These are phyloP conservation scores for Colletotrichum acutatum DNA, from an alignment of 2,329 filamentous ascomycete species.

Conservation along the genomic window DNA sequence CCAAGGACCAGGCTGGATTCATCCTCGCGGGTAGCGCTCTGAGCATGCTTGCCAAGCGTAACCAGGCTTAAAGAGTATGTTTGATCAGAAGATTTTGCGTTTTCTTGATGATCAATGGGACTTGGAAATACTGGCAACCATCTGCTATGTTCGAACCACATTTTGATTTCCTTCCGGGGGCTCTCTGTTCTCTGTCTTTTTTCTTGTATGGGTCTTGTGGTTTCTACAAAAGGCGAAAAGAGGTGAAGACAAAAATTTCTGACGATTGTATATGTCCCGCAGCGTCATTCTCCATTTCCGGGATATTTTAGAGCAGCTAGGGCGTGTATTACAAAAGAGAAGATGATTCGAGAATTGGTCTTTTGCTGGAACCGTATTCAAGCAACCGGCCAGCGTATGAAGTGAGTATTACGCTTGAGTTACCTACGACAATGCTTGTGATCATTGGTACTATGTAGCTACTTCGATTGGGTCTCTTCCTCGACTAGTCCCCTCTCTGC, in stretches of 20 bases:
- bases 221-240: constrained; percentile 10
- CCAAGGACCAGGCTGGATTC: constrained; percentile 89
- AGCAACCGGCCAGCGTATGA: not conserved
- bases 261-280: constrained; percentile 22
- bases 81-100: not conserved
- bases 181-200: not conserved
- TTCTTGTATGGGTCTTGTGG: not conserved
- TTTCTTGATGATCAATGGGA: not conserved
- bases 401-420: not conserved
- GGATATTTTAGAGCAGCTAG: not conserved
- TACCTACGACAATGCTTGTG: not conserved
- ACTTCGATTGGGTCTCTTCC: too few species aligned
- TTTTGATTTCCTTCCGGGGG: not conserved
- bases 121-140: too few species aligned
- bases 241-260: constrained; percentile 17
- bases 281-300: not conserved
- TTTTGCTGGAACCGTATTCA: not conserved
- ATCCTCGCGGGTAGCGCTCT: constrained; percentile 93
- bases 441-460: not conserved
- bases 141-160: too few species aligned
- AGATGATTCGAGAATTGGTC: not conserved
- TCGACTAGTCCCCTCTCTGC: too few species aligned
- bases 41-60: constrained; percentile 81
- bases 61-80: constrained; percentile 18
- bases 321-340: not conserved